A percentile compares a stretch with the other conserved stretches of the same genome.
These are phyloP conservation scores for Rhodotorula graminis DNA, from an alignment of 768 basidiomycete species.

Conservation along the genomic window DNA sequence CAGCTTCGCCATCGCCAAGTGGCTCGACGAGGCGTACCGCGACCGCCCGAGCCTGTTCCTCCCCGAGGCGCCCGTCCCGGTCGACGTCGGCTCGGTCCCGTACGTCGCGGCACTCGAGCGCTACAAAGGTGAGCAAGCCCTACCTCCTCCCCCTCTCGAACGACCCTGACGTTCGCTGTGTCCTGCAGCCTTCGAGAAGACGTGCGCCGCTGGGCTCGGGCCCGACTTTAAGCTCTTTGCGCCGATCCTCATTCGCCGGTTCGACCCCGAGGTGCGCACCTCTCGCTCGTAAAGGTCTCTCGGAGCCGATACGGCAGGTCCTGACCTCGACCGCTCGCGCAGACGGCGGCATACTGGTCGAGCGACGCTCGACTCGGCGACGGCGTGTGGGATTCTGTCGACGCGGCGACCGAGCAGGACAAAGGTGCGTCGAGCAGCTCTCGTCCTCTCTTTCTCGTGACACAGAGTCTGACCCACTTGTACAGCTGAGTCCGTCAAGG, in stretches of 20 bases:
- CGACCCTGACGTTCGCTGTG: too few species aligned
- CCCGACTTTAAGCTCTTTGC: constrained; percentile 8
- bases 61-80: not conserved
- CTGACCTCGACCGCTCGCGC: too few species aligned
- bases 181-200: too few species aligned
- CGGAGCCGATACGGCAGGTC: too few species aligned
- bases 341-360: not conserved
- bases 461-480: not conserved
- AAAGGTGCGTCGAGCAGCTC: not conserved
- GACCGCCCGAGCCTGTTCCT: constrained; percentile 21
- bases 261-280: constrained; percentile 12
- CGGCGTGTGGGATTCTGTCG: not conserved
- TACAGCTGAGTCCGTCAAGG: not conserved
- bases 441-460: too few species aligned
- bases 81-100: not conserved
- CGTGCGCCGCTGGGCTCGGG: too few species aligned
- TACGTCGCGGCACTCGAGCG: not conserved
- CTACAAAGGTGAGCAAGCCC: too few species aligned
- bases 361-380: not conserved
- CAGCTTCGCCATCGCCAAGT: constrained; percentile 19
- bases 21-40: constrained; percentile 21
- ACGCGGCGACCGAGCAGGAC: not conserved
- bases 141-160: too few species aligned
- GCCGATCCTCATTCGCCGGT: not conserved
- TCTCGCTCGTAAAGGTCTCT: too few species aligned